A percentile compares a stretch with the other conserved stretches of the same genome.
Conservation (phyloP, 345 rosid species). For the Eucalyptus microcorys region DNA sequence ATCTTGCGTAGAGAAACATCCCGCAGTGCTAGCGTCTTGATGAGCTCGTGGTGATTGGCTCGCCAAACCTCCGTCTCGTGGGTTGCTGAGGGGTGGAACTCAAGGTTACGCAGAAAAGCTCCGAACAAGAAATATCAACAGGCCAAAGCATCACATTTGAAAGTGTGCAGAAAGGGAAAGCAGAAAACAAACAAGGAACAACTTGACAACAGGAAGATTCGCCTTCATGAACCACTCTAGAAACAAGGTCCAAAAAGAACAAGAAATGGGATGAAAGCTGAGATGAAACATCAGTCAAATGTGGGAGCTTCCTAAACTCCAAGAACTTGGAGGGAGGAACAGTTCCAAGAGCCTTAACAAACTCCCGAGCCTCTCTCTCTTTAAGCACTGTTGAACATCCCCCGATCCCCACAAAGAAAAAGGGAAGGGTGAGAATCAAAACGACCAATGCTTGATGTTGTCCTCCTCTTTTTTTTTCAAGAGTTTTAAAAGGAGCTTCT, state of each 20-base stretch:
- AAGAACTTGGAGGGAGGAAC: background rate
- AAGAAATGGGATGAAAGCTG: background rate
- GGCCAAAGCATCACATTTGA: background rate
- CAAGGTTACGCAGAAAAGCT: background rate
- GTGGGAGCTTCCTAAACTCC: background rate
- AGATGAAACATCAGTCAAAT: background rate
- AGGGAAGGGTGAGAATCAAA: background rate
- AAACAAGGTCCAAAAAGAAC: background rate
- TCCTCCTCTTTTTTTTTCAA: background rate
- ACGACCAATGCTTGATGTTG: background rate
- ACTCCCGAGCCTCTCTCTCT: background rate
- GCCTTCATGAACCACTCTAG: background rate
- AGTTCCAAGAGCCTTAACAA: background rate
- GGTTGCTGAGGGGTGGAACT: background rate
- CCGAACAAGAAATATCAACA: background rate
- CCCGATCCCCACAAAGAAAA: background rate
- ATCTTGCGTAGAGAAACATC: background rate
- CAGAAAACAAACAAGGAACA: background rate
- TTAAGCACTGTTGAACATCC: background rate
- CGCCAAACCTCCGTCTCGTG: background rate
- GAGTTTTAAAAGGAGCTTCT: background rate
- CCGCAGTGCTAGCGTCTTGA: background rate
- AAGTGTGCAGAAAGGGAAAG: background rate
- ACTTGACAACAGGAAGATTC: background rate
- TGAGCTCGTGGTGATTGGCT: background rate